These are phyloP conservation scores for Mortierella sp. DNA, from an alignment of 371 early-diverging fungal genomes.

Conservation along the genomic window DNA sequence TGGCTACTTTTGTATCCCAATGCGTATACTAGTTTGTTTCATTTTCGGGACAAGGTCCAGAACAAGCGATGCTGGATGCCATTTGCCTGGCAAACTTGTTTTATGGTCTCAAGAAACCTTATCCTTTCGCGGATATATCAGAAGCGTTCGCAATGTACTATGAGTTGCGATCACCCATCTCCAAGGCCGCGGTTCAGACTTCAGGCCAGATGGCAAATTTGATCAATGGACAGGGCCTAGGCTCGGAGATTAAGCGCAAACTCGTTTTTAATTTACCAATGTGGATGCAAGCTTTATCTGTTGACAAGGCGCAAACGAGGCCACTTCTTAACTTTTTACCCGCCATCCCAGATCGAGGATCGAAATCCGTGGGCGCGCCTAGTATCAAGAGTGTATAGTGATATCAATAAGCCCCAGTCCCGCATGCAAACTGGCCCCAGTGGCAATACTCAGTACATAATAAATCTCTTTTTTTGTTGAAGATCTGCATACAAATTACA, in stretches of 20 bases:
- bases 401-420: background rate
- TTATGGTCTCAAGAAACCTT: constrained; percentile 15
- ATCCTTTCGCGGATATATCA: background rate
- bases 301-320: constrained; percentile 36
- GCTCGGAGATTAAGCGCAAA: constrained; percentile 37
- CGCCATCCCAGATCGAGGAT: constrained; percentile 23
- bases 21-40: constrained; percentile 19
- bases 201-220: constrained; percentile 25
- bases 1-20: background rate
- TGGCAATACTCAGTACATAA: too few relatives aligned
- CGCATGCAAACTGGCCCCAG: too few relatives aligned
- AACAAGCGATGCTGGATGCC: constrained; percentile 44
- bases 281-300: constrained; percentile 12
- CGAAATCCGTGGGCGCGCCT: background rate
- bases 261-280: constrained; percentile 31
- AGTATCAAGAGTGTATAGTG: constrained; percentile 5
- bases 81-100: constrained; percentile 39
- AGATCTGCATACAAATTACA: too few relatives aligned
- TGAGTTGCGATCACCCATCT: background rate
- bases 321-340: constrained; percentile 36
- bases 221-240: constrained; percentile 30
- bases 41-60: constrained; percentile 41
- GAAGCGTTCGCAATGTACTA: constrained; percentile 26
- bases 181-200: constrained; percentile 17
- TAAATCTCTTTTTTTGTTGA: too few relatives aligned